Evolutionary conservation across 805 yeast species (phyloP).

Genomic region (Saccharomycopsis sp.): DNA sequence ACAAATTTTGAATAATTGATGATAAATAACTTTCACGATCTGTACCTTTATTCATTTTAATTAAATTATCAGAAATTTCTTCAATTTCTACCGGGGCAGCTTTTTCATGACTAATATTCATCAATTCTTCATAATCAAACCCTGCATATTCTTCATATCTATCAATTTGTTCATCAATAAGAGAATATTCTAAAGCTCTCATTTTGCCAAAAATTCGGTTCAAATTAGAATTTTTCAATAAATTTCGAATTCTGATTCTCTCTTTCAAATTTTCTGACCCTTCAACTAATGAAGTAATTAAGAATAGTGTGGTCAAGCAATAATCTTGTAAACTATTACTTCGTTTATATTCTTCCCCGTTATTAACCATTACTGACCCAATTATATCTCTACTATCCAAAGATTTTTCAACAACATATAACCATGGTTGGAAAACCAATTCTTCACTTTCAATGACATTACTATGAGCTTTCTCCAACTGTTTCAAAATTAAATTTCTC

Average conservation of each 20-base stretch:
- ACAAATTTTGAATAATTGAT: conserved; percentile 48
- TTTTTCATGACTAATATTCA: conserved; percentile 19
- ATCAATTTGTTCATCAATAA: conserved; percentile 58
- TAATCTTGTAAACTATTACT: conserved; percentile 15
- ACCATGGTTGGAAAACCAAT: conserved; percentile 22
- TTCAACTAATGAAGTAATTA: conserved; percentile 18
- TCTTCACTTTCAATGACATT: conserved; percentile 25
- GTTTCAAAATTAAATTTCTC: conserved; percentile 26
- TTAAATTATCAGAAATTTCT: conserved; percentile 32
- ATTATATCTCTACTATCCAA: conserved; percentile 19
- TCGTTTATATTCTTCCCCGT: conserved; percentile 12
- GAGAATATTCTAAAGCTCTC: conserved; percentile 47
- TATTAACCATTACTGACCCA: not conserved
- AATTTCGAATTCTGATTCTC: conserved; percentile 20
- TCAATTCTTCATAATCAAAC: conserved; percentile 44
- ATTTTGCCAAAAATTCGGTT: conserved; percentile 40
- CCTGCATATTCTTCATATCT: conserved; percentile 51
- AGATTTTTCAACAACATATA: conserved; percentile 27
- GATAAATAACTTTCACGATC: conserved; percentile 45
- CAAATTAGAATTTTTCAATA: conserved; percentile 7
- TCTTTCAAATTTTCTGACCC: conserved; percentile 17
- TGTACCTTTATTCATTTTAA: conserved; percentile 39
- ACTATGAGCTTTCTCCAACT: conserved; percentile 23
- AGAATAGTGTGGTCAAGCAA: conserved; percentile 19
- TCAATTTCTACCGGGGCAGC: conserved; percentile 13